phyloP scores from a whole-genome alignment of 2,329 filamentous ascomycete species.

The Penicillium carneum region DNA sequence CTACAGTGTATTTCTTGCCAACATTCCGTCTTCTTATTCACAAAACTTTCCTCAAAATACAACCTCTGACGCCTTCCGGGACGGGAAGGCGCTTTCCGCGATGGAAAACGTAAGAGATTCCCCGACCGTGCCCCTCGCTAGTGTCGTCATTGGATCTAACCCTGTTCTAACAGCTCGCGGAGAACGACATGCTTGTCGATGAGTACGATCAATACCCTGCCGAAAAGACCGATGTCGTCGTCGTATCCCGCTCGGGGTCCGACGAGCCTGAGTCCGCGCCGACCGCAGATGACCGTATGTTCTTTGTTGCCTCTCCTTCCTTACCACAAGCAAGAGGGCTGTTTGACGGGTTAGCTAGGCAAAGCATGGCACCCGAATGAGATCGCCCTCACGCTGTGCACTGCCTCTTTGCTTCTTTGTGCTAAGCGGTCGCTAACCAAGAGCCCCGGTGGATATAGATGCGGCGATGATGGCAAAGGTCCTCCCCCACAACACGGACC shows the following conservation, averaged over 20 bases:
- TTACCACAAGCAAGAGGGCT: not conserved
- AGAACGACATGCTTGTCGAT: slow-evolving; percentile 70
- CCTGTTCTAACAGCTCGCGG: slow-evolving; percentile 56
- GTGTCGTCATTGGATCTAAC: slow-evolving; percentile 44
- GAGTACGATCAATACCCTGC: slow-evolving; percentile 64
- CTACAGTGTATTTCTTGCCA: slow-evolving; percentile 20
- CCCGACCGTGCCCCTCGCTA: slow-evolving; percentile 37
- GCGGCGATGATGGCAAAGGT: slow-evolving; percentile 85
- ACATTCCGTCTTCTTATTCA: slow-evolving; percentile 19
- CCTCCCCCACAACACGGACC: slow-evolving; percentile 77
- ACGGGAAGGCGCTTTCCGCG: slow-evolving; percentile 48
- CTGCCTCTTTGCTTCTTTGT: not conserved
- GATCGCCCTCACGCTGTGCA: not conserved
- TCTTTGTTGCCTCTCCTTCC: slow-evolving; percentile 23
- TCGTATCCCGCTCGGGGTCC: slow-evolving; percentile 67
- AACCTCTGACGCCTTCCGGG: slow-evolving; percentile 36
- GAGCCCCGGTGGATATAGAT: slow-evolving; percentile 58
- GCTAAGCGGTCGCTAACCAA: slow-evolving; percentile 10
- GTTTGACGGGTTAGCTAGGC: not conserved
- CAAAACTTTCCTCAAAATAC: slow-evolving; percentile 25
- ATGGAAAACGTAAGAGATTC: slow-evolving; percentile 55
- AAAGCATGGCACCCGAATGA: not conserved
- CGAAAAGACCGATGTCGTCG: slow-evolving; percentile 68
- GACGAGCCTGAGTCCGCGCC: slow-evolving; percentile 64
- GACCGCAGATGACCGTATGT: slow-evolving; percentile 65